A percentile compares a stretch with the other conserved stretches of the same genome.
Evolutionary conservation across 2,329 filamentous ascomycete genomes (phyloP).

Genomic region (Fusarium praegraminearum): DNA sequence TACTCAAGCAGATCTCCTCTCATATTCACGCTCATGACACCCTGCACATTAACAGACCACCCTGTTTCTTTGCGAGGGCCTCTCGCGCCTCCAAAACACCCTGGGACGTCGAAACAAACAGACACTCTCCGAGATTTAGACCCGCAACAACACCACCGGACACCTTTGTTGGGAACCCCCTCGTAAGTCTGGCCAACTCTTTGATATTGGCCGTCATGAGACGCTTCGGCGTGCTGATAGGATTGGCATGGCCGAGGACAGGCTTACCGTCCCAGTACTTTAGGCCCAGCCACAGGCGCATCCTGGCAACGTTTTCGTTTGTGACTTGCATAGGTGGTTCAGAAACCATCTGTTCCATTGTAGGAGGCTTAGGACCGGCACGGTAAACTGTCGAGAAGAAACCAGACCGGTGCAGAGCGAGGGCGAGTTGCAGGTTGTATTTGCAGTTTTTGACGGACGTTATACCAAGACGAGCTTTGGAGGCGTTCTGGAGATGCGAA

Average conservation of each 20-base stretch:
- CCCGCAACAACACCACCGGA: constrained; percentile 78
- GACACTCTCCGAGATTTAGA: constrained; percentile 81
- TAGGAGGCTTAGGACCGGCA: constrained; percentile 68
- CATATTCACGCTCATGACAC: constrained; percentile 58
- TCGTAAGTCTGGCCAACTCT: constrained; percentile 73
- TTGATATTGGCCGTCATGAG: constrained; percentile 73
- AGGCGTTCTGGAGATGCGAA: constrained; percentile 92
- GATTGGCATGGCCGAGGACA: constrained; percentile 74
- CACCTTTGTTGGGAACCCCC: constrained; percentile 70
- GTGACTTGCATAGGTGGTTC: constrained; percentile 70
- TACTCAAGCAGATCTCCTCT: background rate
- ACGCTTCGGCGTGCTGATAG: constrained; percentile 81
- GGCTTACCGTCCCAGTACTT: constrained; percentile 91
- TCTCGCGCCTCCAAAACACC: constrained; percentile 86
- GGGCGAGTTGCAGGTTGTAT: constrained; percentile 79
- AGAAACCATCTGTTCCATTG: constrained; percentile 59
- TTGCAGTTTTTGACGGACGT: constrained; percentile 86
- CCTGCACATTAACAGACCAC: constrained; percentile 83
- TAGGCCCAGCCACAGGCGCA: constrained; percentile 87
- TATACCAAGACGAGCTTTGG: constrained; percentile 82
- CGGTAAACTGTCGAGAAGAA: constrained; percentile 86
- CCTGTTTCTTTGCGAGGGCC: constrained; percentile 81
- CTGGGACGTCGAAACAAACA: constrained; percentile 81
- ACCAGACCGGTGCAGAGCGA: constrained; percentile 84
- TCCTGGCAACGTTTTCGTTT: constrained; percentile 75